Evolutionary conservation across 2,329 filamentous ascomycete genomes (phyloP).

Genomic region (Pseudofabraea citricarpa): DNA sequence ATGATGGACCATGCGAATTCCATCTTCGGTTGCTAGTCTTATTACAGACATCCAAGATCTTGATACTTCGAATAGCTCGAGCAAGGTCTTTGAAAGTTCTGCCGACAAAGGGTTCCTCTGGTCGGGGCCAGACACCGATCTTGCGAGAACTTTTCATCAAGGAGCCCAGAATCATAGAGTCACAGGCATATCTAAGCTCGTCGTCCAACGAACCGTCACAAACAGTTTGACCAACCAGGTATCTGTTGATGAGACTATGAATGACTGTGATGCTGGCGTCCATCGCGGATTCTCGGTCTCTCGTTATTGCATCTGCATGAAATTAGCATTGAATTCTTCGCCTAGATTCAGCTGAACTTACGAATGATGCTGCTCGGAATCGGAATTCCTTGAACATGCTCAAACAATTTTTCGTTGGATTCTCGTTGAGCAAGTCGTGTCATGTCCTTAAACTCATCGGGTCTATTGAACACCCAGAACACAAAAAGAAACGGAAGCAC

Average conservation of each 20-base stretch:
- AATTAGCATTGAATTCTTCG: constrained; percentile 1
- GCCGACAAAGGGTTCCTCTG: constrained; percentile 13
- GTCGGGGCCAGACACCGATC: constrained; percentile 22
- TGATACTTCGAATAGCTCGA: constrained; percentile 10
- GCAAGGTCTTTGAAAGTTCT: constrained; percentile 15
- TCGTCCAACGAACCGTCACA: constrained; percentile 14
- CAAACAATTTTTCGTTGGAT: constrained; percentile 14
- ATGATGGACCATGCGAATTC: constrained; percentile 12
- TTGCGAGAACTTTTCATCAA: constrained; percentile 16
- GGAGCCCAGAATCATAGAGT: constrained; percentile 21
- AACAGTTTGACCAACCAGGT: constrained; percentile 11
- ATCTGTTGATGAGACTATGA: constrained; percentile 13
- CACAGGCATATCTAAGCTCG: constrained; percentile 15
- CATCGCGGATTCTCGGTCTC: constrained; percentile 11
- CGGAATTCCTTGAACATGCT: constrained; percentile 6
- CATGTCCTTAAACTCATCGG: constrained; percentile 16
- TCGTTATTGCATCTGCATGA: constrained; percentile 13
- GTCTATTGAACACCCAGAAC: constrained; percentile 17
- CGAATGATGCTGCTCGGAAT: constrained; percentile 11
- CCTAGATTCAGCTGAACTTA: constrained; percentile 1
- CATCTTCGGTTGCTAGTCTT: constrained; percentile 13
- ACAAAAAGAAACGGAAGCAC: constrained; percentile 15
- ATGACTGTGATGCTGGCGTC: constrained; percentile 11
- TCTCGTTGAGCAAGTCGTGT: constrained; percentile 13
- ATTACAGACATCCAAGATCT: constrained; percentile 16